Evolutionary conservation across 1,284 basidiomycete species (phyloP), one percentile per base, ranked within the genome.

Genomic region (Cryptococcus floricola): DNA sequence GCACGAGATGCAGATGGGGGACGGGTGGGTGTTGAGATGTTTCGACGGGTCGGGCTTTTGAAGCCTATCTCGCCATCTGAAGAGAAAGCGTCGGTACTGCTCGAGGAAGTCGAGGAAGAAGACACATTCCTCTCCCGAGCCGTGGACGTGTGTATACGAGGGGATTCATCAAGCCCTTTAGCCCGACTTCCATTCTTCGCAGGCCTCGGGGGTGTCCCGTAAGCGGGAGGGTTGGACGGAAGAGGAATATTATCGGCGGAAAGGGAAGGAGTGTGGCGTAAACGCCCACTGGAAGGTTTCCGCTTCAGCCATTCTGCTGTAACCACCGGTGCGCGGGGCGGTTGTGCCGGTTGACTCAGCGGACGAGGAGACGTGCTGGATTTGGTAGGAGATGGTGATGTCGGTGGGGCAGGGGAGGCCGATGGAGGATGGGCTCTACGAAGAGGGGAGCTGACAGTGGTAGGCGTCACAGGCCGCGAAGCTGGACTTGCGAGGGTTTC

Each of bases 251-350:
- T 28, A 37, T 53, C 56, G 8, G 46, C 48, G 23, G 56, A 58
- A 5, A 58, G 34, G 2, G 57, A 55, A 7, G 57, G 34, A 25
- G 44, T 48, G 49, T 58, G 56, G 18, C 27, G 42, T 10, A 52
- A 39, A 16, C 37, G 42, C n/a, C 38, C 42, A 14, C 27, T 23
- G 2, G 60, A 61, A 6, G 65, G 65, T 48, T 62, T 62, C 10
- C 65, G 48, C 7, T 61, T 59, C 27, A 66, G 52, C 65, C 65
- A 66, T 50, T 64, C 65, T 6, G 65, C 58, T 5, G 57, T 56
- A 34, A 60, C 43, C 12, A 48, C 42, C 13, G 61, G 53, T 44
- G 38, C 43, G n/a, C 52, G 28, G 23, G 48, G 34, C 38, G 18
- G 13, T 38, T 28, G 50, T 27, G 39, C 6, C 31, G 31, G 28